Conservation (phyloP, 257 asterid genomes). For the Anisodus tanguticus region DNA sequence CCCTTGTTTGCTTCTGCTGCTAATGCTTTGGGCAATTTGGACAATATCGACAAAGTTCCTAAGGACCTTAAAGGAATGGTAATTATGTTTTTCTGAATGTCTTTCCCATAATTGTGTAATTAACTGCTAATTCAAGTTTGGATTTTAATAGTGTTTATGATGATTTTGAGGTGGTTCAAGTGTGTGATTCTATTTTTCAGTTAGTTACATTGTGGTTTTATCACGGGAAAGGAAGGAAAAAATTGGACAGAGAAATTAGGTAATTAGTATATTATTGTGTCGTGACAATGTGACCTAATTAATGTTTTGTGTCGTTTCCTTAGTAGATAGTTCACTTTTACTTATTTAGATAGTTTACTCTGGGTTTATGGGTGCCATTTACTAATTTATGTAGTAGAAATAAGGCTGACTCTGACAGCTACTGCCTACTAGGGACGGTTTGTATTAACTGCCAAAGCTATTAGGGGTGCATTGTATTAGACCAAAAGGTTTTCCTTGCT, state of each 20-base stretch:
- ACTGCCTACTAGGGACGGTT: not conserved
- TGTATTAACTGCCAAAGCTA: not conserved
- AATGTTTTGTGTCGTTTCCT: conserved; percentile 1
- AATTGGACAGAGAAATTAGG: not conserved
- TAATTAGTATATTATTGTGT: not conserved
- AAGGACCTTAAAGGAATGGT: conserved; percentile 98
- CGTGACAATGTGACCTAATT: not conserved
- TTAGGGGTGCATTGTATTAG: not conserved
- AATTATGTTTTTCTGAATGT: conserved; percentile 23
- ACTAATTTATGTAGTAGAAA: not conserved
- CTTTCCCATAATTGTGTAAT: not conserved
- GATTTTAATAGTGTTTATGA: not conserved
- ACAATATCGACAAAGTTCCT: conserved; percentile 72
- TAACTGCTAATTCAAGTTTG: not conserved
- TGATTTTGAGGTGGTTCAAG: conserved; percentile 11
- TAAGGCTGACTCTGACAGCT: not conserved
- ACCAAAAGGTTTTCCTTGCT: conserved; percentile 19
- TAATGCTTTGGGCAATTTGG: conserved; percentile 81
- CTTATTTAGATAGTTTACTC: not conserved
- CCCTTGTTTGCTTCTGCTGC: conserved; percentile 92
- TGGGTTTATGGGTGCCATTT: not conserved
- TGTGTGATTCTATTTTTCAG: conserved; percentile 4
- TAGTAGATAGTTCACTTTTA: not conserved
- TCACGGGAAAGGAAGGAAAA: not conserved
- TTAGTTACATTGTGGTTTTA: conserved; percentile 14